phyloP scores from a whole-genome alignment of 2,329 filamentous ascomycete genomes.

The Xylaria sp. region DNA sequence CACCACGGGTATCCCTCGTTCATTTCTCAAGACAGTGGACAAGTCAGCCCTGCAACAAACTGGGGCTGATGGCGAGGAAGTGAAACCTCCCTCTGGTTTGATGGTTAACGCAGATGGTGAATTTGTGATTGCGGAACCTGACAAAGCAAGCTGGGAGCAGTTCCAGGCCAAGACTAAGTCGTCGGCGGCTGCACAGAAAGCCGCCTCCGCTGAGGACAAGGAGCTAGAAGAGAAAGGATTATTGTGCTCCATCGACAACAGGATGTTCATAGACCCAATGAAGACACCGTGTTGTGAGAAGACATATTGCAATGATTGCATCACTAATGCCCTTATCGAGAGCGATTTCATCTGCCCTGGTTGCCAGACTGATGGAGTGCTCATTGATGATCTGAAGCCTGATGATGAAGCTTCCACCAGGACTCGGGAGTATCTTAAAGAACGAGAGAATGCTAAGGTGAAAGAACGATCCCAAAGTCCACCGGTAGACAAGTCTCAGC shows the following conservation, averaged over 20 bases:
- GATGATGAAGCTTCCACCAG: slow-evolving; percentile 83
- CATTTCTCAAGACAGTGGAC: slow-evolving; percentile 94
- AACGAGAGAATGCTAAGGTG: slow-evolving; percentile 62
- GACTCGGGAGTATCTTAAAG: slow-evolving; percentile 78
- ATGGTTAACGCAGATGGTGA: slow-evolving; percentile 99
- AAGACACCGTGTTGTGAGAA: slow-evolving; percentile 98
- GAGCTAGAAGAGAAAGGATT: slow-evolving; percentile 88
- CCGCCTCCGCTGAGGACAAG: slow-evolving; percentile 80
- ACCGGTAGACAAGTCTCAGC: slow-evolving; percentile 50
- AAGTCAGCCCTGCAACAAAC: slow-evolving; percentile 83
- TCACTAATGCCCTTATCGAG: slow-evolving; percentile 98
- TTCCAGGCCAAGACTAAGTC: slow-evolving; percentile 95
- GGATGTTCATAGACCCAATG: slow-evolving; percentile 97
- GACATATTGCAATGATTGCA: slow-evolving; percentile 99
- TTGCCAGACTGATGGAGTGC: slow-evolving; percentile 88
- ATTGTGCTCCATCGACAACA: slow-evolving; percentile 96
- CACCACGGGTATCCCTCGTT: slow-evolving; percentile 95
- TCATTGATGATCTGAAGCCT: slow-evolving; percentile 88
- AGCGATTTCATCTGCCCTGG: slow-evolving; percentile 96
- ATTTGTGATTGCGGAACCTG: slow-evolving; percentile 95
- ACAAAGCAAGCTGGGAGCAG: slow-evolving; percentile 95
- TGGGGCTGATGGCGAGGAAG: slow-evolving; percentile 77
- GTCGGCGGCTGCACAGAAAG: slow-evolving; percentile 83
- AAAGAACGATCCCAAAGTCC: slow-evolving; percentile 63
- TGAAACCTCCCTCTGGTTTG: slow-evolving; percentile 85